Base-by-base conservation (phyloP, 2,329 filamentous ascomycete species). In the Neonectria hederae region DNA sequence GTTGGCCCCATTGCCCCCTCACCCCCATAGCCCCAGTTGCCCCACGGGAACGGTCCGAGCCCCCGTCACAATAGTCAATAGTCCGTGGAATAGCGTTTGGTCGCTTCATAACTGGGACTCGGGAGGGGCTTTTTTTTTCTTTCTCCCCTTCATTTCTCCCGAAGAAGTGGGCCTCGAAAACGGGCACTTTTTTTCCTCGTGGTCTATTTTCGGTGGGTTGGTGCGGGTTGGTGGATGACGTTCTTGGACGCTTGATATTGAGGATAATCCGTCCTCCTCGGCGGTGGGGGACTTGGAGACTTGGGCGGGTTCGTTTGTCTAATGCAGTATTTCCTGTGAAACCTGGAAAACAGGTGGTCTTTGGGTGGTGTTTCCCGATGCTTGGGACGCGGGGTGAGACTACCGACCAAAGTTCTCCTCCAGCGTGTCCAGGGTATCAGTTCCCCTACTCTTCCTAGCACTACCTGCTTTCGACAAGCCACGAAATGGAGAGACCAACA, bases 41-140 rank as follows among this genome's bases (percentile, higher is more conserved):
- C 52, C 59, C 43, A 54, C 59, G 59, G 52, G 51, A 51, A 54
- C 59, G 59, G 59, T 56, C 53, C 59, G 59, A 28, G 19, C 26
- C 42, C 43, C 52, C 43, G 32, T 51, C 22, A 40, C 45, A 19
- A 21, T 42, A n/a, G 35, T 42, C 38, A 42, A 19, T 21, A 42
- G n/a, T 19, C 35, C 6, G 14, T 13, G 35, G 6, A 38, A 52
- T 62, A 40, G 46, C 28, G 45, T 62, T 62, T 28, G 59, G 35
- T 52, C 53, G 52, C 40, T 26, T 59, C 52, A 13, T 46, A 49
- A 32, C 54, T 51, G 40, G 40, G 43, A 35, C 48, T 45, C 43
- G 28, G 42, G 30, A 53, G 49, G 51, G 42, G 24, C 40, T 59
- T 54, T 38, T 38, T 38, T 38, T 38, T 2, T 10, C 4, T 5